Evolutionary conservation across 441 rosid species (phyloP).

Genomic region (Arabidopsis lyrata): DNA sequence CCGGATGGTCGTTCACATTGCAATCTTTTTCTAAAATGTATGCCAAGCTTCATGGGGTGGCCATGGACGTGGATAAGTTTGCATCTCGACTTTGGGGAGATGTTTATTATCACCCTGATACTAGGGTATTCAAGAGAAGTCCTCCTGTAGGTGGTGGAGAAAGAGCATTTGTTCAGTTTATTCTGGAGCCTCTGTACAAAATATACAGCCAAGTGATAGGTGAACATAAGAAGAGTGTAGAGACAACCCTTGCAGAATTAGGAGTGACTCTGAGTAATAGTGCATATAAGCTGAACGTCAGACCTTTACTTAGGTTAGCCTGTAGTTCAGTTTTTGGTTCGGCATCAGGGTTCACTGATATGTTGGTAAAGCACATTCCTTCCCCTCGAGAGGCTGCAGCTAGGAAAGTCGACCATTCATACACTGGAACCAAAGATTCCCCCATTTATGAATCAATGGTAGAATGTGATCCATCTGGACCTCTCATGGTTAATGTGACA

Average conservation of each 20-base stretch:
- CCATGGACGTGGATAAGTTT: conserved; percentile 89
- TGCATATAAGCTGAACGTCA: conserved; percentile 88
- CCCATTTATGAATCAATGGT: conserved; percentile 78
- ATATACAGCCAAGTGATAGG: conserved; percentile 98
- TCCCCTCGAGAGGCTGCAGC: conserved; percentile 89
- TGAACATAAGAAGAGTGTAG: conserved; percentile 97
- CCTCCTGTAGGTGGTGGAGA: conserved; percentile 88
- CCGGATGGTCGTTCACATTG: conserved; percentile 98
- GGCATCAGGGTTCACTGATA: conserved; percentile 93
- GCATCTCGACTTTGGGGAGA: conserved; percentile 97
- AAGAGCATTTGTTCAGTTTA: conserved; percentile 93
- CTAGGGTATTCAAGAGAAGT: conserved; percentile 74
- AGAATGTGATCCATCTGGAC: conserved; percentile 89
- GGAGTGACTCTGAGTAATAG: conserved; percentile 93
- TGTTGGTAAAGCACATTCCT: conserved; percentile 95
- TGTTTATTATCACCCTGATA: conserved; percentile 78
- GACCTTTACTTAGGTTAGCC: conserved; percentile 90
- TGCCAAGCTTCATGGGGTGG: conserved; percentile 90
- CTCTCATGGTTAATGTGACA: conserved; percentile 94
- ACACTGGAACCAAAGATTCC: conserved; percentile 84
- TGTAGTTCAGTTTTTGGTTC: conserved; percentile 94
- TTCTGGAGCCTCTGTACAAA: conserved; percentile 95
- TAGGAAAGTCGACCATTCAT: conserved; percentile 81
- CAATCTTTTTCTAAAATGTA: conserved; percentile 94
- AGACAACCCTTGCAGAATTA: conserved; percentile 91